Base-by-base conservation (phyloP, 1,139 yeast species). In the Nadsonia commutata region DNA sequence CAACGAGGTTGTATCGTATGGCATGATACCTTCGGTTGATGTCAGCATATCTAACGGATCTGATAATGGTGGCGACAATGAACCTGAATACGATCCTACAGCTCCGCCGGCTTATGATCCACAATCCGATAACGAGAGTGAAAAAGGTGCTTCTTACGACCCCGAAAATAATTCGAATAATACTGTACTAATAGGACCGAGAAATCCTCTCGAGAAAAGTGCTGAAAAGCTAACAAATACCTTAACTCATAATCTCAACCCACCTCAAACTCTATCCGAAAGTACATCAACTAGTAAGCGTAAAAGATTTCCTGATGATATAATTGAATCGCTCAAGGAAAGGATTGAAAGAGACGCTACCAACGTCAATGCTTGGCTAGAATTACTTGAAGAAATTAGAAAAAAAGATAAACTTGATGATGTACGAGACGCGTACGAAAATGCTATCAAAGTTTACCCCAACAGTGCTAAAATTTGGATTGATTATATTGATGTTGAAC, bases 401-500 rank as follows among this genome's bases (percentile, higher is more conserved):
- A 60, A 66, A 20, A 74, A 76, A 51, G 86, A 80, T 49, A 72
- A 76, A 48, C 75, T 72, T 46, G 83, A 76, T 36, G 78, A 77
- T 46, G 76, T 78, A 11, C 63, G 84, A 40, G 63, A 66, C 5
- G 68, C 72, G 0, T 86, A 73, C 58, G 79, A 78, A 45, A 65
- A 72, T 36, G 78, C 81, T 55, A 68, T 88, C 44, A 62, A 62
- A 17, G 66, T 74, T 5, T 88, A 83, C 64, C 85, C 82, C 45
- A 71, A 68, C 38, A 63, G 70, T 58, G 77, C 82, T 2, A 69
- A 71, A 36, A 48, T 57, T 2, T 85, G 96, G 96, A 68, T 77
- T 38, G 70, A 67, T 43, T 86, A 83, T 58, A 74, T 85, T 46
- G 74, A 76, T 47, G 74, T 74, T 52, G 88, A 83, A 58, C 62